Evolutionary conservation across 768 basidiomycete genomes (phyloP), one percentile per base, ranked within the genome.

Genomic region (Leccinum uliginosum): DNA sequence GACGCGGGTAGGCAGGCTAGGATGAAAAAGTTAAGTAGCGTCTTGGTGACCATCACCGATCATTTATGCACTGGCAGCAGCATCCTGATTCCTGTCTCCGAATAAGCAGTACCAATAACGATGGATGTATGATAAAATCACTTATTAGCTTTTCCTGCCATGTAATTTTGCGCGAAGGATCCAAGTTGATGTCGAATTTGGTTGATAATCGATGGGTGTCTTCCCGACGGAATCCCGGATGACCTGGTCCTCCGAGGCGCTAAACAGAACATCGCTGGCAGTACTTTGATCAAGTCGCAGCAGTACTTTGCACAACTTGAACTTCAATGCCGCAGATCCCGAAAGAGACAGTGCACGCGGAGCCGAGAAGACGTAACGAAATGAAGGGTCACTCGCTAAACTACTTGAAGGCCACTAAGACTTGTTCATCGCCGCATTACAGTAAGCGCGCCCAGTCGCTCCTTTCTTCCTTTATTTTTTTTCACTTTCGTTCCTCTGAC

Each of bases 401-500:
- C 32, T 14, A 34, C 32, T n/a, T n/a, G n/a, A 14, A 15, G 32
- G 32, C 30, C 12, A n/a, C n/a, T n/a, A 14, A 34, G 6, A 15
- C 14, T 14, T 19, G 12, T 32, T 30, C 30, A 30, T 5, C 29
- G 12, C 30, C 30, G 30, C 30, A 12, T 6, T 40, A n/a, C 38
- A 19, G 38, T 40, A n/a, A 19, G n/a, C 38, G 38, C n/a, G 32
- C 21, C 1, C 0, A 45, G 12, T 23, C 44, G 44, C 14, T 23
- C 44, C 7, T 11, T 45, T 23, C 21, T 45, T 17, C 46, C 46
- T 26, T 47, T 19, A 15, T 7, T 15, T 24, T 10, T 46, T 12
- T 15, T 58, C 59, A 38, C 62, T 67, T 12, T 44, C 43, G 19
- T n/a, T 78, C 78, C 32, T 81, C 78, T 59, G 17, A 47, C 48